A percentile compares a stretch with the other conserved stretches of the same genome.
Conservation (phyloP, 176 grass and related monocot species). For the Lolium multiflorum region DNA sequence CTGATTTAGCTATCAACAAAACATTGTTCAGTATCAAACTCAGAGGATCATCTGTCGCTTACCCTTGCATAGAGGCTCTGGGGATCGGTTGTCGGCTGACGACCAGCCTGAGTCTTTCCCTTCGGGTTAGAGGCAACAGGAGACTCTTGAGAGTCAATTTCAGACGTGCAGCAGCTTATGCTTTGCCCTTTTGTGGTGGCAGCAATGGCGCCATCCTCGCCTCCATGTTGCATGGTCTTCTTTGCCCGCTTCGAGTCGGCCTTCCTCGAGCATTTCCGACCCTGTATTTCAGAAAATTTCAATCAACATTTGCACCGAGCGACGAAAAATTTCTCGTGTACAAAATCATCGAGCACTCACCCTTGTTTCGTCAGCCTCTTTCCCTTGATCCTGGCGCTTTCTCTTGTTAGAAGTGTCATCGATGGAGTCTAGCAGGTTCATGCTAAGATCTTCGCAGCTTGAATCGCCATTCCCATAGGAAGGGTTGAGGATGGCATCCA, state of each 20-base stretch:
- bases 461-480: constrained; percentile 33
- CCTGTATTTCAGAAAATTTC: constrained; percentile 48
- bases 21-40: constrained; percentile 7
- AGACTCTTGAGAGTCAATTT: constrained; percentile 55
- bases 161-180: constrained; percentile 57
- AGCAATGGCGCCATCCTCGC: constrained; percentile 32
- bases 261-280: constrained; percentile 50
- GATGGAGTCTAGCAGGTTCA: constrained; percentile 35
- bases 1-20: constrained; percentile 16
- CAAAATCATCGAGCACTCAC: constrained; percentile 36
- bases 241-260: constrained; percentile 50
- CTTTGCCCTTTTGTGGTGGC: constrained; percentile 29
- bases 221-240: constrained; percentile 35
- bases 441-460: constrained; percentile 50
- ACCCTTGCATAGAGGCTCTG: constrained; percentile 95
- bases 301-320: constrained; percentile 5
- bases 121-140: constrained; percentile 37
- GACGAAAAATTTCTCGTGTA: neutral
- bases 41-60: constrained; percentile 35
- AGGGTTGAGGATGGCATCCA: constrained; percentile 52
- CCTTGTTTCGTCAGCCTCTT: constrained; percentile 47
- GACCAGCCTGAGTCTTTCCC: constrained; percentile 51
- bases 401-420: constrained; percentile 55
- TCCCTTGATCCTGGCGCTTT: constrained; percentile 43
- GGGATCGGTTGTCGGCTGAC: constrained; percentile 57